Base-by-base conservation (phyloP, 116 monocot species). In the Papilionanthe hybrid region DNA sequence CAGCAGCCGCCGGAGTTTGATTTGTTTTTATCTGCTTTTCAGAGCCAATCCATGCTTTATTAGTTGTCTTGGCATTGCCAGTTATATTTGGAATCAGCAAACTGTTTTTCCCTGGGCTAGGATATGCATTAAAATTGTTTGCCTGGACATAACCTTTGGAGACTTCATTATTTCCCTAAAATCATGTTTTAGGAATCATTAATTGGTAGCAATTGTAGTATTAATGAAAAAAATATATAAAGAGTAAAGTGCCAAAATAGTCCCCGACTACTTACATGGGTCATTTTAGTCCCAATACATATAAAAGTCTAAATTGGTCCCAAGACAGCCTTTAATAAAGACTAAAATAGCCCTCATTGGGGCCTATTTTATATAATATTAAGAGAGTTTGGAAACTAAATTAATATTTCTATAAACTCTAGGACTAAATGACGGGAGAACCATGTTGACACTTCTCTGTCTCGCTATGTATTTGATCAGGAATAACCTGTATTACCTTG, bases 81-180 rank as follows among this genome's bases (percentile, higher is more conserved):
- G 75, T 43, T 48, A 19, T 63, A 25, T 75, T 81, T 48, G 86
- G 50, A 82, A 84, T 87, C 0, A 84, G 37, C 10, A 86, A 10
- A 19, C 79, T 79, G 55, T 75, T 53, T 74, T 88, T 91, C 32
- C 79, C 86, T 81, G 88, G 88, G 76, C 73, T 80, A 47, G 80
- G 15, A 82, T 84, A 85, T 32, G 81, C 30, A 55, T 82, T 75
- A 37, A 90, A 65, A 56, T 92, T 90, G 75, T 77, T 81, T 23
- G 81, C 58, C 13, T 84, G 92, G 20, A 74, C 75, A 63, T 75
- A 89, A 30, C 82, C 83, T 83, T 92, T 94, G 9, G 92, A 57
- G 44, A 83, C 66, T 22, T 73, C 73, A 73, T 73, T 22, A 44
- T 73, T 73, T 2, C n/a, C 44, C 73, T 73, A 44, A 30, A 73